Conservation (phyloP, 306 rosid genomes). For the Benincasa hispida region DNA sequence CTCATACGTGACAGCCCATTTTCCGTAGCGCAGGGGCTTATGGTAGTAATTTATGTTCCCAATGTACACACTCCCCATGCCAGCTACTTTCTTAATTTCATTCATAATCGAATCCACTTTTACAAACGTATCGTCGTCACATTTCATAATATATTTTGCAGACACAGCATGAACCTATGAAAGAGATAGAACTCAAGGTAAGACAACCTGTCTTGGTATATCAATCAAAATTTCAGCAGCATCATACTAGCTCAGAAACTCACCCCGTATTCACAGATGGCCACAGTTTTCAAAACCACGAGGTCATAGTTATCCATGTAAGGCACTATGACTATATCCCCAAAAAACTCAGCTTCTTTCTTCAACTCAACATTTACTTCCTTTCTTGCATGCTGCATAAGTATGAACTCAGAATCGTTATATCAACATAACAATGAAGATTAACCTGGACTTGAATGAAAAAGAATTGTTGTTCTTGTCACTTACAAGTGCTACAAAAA, state of each 20-base stretch:
- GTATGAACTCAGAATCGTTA: conserved; percentile 8
- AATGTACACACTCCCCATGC: conserved; percentile 49
- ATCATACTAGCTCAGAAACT: conserved; percentile 13
- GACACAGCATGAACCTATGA: conserved; percentile 52
- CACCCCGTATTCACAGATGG: conserved; percentile 96
- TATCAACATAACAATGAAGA: not conserved
- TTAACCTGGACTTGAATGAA: not conserved
- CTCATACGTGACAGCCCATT: conserved; percentile 98
- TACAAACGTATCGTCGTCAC: conserved; percentile 96
- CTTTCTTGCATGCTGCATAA: conserved; percentile 54
- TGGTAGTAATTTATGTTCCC: conserved; percentile 90
- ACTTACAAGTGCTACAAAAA: conserved; percentile 89
- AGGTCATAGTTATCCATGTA: conserved; percentile 95
- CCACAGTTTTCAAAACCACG: conserved; percentile 91
- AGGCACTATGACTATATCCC: conserved; percentile 87
- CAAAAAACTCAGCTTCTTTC: conserved; percentile 87
- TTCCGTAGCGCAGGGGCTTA: conserved; percentile 81
- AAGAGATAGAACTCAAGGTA: conserved; percentile 14
- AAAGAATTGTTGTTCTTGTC: not conserved
- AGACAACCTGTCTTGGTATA: not conserved
- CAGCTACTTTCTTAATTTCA: conserved; percentile 32
- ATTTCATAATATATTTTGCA: conserved; percentile 78
- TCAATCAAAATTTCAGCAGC: not conserved
- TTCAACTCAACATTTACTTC: conserved; percentile 64
- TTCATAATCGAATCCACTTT: conserved; percentile 48